phyloP scores from a whole-genome alignment of 2,329 filamentous ascomycete species.

The Talaromyces atroroseus region DNA sequence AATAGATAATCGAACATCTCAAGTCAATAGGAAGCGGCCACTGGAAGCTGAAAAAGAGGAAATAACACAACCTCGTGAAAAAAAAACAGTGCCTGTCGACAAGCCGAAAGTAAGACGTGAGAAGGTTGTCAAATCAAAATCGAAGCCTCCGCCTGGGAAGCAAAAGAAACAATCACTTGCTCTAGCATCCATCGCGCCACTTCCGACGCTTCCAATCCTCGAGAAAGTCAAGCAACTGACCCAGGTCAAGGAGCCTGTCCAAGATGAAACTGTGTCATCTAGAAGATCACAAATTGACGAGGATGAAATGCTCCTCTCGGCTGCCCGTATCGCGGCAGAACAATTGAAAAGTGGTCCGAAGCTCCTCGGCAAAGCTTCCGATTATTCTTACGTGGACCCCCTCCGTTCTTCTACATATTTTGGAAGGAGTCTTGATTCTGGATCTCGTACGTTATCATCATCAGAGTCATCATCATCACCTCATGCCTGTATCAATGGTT shows the following conservation, averaged over 20 bases:
- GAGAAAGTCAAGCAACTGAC: conserved; percentile 26
- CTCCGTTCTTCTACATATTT: conserved; percentile 24
- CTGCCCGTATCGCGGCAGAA: conserved; percentile 38
- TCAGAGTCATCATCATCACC: conserved; percentile 25
- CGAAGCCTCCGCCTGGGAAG: conserved; percentile 5
- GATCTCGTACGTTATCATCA: conserved; percentile 18
- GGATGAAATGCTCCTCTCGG: conserved; percentile 38
- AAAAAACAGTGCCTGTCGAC: conserved; percentile 12
- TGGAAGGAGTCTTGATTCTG: conserved; percentile 21
- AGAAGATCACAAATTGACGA: conserved; percentile 31
- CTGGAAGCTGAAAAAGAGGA: conserved; percentile 18
- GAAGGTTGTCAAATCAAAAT: not conserved
- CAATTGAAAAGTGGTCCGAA: conserved; percentile 32
- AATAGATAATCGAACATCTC: conserved; percentile 20
- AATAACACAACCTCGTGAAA: conserved; percentile 5
- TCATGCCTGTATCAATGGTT: conserved; percentile 29
- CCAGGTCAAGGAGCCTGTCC: conserved; percentile 18
- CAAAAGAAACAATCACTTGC: conserved; percentile 25
- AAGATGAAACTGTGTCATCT: conserved; percentile 19
- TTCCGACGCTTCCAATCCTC: conserved; percentile 32
- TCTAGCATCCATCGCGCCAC: conserved; percentile 25
- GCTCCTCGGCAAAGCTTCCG: conserved; percentile 24
- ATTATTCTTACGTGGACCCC: conserved; percentile 21
- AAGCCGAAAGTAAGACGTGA: not conserved
- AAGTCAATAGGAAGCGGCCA: conserved; percentile 25